These are phyloP conservation scores for Mycena rosella DNA, from an alignment of 768 basidiomycete genomes.

Conservation along the genomic window DNA sequence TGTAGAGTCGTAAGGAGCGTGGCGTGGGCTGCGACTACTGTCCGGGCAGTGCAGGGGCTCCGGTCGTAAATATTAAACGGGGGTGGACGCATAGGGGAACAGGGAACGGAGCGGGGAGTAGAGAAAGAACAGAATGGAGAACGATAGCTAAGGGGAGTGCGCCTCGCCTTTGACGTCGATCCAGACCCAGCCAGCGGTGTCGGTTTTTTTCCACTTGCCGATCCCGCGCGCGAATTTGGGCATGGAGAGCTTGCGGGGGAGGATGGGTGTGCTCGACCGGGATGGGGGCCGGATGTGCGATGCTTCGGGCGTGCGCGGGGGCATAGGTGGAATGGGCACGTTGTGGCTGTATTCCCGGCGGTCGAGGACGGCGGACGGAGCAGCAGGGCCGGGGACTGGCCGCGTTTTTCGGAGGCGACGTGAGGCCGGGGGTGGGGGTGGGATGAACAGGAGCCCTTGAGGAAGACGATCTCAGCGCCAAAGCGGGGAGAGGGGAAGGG, in stretches of 20 bases:
- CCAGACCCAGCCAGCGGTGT: slow-evolving; percentile 29
- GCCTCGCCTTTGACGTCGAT: slow-evolving; percentile 26
- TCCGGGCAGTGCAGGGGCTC: slow-evolving; percentile 1
- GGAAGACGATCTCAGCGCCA: neutral
- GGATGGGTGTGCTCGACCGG: too few relatives aligned
- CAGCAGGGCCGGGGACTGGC: slow-evolving; percentile 18
- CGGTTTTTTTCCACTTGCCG: slow-evolving; percentile 7
- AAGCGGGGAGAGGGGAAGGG: too few relatives aligned
- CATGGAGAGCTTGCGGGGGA: slow-evolving; percentile 14
- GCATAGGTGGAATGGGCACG: neutral
- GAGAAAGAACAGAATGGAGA: neutral
- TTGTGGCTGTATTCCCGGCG: slow-evolving; percentile 31
- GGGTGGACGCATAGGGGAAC: neutral
- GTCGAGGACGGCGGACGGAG: slow-evolving; percentile 30
- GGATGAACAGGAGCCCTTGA: slow-evolving; percentile 25
- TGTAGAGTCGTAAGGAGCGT: slow-evolving; percentile 30
- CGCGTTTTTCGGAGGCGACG: slow-evolving; percentile 29
- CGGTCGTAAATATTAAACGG: slow-evolving; percentile 5
- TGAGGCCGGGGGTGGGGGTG: neutral
- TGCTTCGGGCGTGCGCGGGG: neutral
- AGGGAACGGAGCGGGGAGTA: neutral
- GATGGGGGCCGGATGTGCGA: neutral
- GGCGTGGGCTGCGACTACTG: slow-evolving; percentile 5
- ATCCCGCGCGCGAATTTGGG: slow-evolving; percentile 27
- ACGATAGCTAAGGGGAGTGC: neutral